phyloP scores from a whole-genome alignment of 2,329 filamentous ascomycete genomes.

The Calonectria crousiana region DNA sequence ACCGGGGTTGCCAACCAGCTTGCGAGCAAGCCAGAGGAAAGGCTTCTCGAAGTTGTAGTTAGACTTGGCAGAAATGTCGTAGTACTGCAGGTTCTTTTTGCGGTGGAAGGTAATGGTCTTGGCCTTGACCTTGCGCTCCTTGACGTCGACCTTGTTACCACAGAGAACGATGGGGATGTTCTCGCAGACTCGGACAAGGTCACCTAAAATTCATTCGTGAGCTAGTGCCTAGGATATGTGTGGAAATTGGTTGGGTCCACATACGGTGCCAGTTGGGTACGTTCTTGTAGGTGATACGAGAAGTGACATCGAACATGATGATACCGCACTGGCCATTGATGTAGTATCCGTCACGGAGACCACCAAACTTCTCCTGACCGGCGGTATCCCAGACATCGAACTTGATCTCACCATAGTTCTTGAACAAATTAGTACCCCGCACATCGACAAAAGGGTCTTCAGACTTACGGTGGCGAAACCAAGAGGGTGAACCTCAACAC shows the following conservation, averaged over 20 bases:
- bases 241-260: conserved; percentile 53
- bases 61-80: conserved; percentile 99
- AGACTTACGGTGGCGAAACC: conserved; percentile 94
- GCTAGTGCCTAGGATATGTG: conserved; percentile 3
- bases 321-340: conserved; percentile 99
- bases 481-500: conserved; percentile 99
- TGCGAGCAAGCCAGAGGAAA: conserved; percentile 98
- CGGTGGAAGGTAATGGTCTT: conserved; percentile 99
- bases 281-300: conserved; percentile 99
- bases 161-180: conserved; percentile 98
- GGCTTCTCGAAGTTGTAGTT: conserved; percentile 99
- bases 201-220: conserved; percentile 69
- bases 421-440: conserved; percentile 50
- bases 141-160: conserved; percentile 99
- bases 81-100: conserved; percentile 99
- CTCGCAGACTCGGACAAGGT: conserved; percentile 98
- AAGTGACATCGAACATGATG: conserved; percentile 99
- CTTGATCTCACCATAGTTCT: conserved; percentile 96
- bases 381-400: conserved; percentile 99
- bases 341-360: conserved; percentile 99
- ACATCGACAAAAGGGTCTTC: conserved; percentile 40
- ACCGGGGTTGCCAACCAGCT: conserved; percentile 91
- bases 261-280: conserved; percentile 99
- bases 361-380: conserved; percentile 99
- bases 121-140: conserved; percentile 99